Conservation (phyloP, 352 stramenopile genomes). For the Phytophthora agathidicida region DNA sequence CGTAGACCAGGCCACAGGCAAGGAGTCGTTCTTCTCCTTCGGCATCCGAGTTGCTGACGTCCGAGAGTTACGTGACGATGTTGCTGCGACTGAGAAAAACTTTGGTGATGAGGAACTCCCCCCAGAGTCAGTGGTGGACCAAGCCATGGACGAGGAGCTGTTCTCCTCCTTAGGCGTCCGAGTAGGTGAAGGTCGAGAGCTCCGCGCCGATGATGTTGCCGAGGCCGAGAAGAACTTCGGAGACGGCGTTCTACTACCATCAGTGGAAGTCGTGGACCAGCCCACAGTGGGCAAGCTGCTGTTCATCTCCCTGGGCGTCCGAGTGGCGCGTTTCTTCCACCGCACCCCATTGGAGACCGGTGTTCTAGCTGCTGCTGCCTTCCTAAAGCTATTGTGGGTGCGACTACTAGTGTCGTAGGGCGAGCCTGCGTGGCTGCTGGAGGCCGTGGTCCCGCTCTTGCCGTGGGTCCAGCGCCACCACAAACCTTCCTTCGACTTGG, state of each 20-base stretch:
- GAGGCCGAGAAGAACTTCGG: conserved; percentile 17
- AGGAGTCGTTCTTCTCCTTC: conserved; percentile 13
- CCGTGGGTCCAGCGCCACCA: conserved; percentile 85
- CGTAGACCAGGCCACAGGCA: conserved; percentile 1
- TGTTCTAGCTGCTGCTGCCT: conserved; percentile 13
- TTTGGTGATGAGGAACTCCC: conserved; percentile 5
- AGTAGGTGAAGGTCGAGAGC: conserved; percentile 24
- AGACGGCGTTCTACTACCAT: conserved; percentile 4
- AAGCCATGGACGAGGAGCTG: background rate
- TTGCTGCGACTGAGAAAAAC: conserved; percentile 13
- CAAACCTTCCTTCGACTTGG: conserved; percentile 35
- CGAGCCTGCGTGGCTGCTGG: conserved; percentile 23
- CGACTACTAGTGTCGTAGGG: conserved; percentile 23
- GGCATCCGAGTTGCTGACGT: conserved; percentile 24
- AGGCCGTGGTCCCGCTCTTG: conserved; percentile 57
- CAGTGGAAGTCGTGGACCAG: conserved; percentile 26
- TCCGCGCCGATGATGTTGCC: conserved; percentile 3
- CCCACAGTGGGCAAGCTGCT: background rate
- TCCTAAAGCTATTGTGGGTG: conserved; percentile 36
- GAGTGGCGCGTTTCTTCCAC: conserved; percentile 54
- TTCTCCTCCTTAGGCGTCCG: conserved; percentile 28
- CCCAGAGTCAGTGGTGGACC: conserved; percentile 22
- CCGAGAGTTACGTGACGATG: conserved; percentile 15
- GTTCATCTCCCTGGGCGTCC: conserved; percentile 24
- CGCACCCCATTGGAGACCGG: conserved; percentile 37